Percentiles rank a stretch among this genome's conserved stretches.
phyloP scores from a whole-genome alignment of 768 basidiomycete species.

The Trametes cinnabarina region DNA sequence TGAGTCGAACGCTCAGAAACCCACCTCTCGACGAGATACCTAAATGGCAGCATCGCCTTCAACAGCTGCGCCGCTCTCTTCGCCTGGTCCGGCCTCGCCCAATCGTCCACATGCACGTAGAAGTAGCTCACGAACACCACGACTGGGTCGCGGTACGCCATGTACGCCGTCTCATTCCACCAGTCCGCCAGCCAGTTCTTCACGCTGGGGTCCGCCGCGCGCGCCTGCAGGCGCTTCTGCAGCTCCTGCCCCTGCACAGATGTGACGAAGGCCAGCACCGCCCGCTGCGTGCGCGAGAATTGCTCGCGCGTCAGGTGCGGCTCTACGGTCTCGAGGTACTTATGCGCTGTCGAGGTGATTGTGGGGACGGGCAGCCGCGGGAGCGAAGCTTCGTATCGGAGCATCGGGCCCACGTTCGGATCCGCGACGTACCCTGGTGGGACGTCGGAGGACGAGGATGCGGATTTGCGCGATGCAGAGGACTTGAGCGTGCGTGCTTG shows the following conservation, averaged over 20 bases:
- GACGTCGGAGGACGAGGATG: slow-evolving; percentile 25
- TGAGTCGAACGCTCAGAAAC: slow-evolving; percentile 21
- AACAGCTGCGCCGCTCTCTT: slow-evolving; percentile 78
- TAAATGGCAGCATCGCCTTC: slow-evolving; percentile 83
- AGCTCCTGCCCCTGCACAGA: slow-evolving; percentile 70
- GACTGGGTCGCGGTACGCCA: slow-evolving; percentile 86
- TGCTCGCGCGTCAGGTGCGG: slow-evolving; percentile 71
- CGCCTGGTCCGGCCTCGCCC: slow-evolving; percentile 50
- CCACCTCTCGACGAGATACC: slow-evolving; percentile 79
- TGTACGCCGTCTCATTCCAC: slow-evolving; percentile 95
- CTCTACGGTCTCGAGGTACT: slow-evolving; percentile 84
- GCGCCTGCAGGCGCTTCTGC: slow-evolving; percentile 72
- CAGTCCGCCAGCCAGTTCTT: slow-evolving; percentile 93
- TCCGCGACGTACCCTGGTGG: slow-evolving; percentile 54
- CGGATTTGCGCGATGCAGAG: slow-evolving; percentile 25
- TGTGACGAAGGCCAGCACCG: slow-evolving; percentile 65
- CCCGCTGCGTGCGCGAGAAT: slow-evolving; percentile 53
- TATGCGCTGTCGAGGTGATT: slow-evolving; percentile 75
- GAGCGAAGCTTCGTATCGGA: slow-evolving; percentile 69
- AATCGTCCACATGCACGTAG: slow-evolving; percentile 82
- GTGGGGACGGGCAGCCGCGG: slow-evolving; percentile 83
- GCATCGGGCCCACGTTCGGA: slow-evolving; percentile 60
- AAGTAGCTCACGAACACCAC: slow-evolving; percentile 94
- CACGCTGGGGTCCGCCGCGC: slow-evolving; percentile 58
- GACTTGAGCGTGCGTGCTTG: slow-evolving; percentile 32